Conservation (phyloP, 202 grass and related monocot genomes). For the Setaria italica region DNA sequence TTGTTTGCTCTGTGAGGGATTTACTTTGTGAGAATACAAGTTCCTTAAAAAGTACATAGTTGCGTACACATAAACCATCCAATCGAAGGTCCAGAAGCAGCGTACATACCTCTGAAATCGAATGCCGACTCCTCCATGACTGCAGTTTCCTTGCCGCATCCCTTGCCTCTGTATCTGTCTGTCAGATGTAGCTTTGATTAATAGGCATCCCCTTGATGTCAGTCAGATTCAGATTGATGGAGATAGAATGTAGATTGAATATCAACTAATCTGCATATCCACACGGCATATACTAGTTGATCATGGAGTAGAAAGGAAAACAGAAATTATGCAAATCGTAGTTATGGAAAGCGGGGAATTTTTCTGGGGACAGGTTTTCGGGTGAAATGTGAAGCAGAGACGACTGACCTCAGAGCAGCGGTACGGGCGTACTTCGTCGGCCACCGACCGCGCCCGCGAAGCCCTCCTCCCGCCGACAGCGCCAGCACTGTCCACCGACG, state of each 20-base stretch:
- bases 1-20: background rate
- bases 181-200: constrained; percentile 19
- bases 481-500: background rate
- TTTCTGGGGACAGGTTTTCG: background rate
- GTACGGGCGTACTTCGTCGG: background rate
- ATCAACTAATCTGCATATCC: background rate
- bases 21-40: background rate
- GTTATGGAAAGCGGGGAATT: background rate
- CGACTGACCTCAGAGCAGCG: constrained; percentile 32
- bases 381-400: constrained; percentile 5
- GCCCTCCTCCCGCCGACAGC: background rate
- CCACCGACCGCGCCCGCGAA: constrained; percentile 23
- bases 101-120: constrained; percentile 25
- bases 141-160: constrained; percentile 10
- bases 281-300: background rate
- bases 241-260: background rate
- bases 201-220: background rate
- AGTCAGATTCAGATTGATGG: background rate
- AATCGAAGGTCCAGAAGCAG: background rate
- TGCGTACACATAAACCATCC: background rate
- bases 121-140: constrained; percentile 34
- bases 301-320: background rate
- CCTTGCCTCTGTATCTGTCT: constrained; percentile 37
- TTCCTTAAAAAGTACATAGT: background rate
- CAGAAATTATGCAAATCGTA: background rate